Base-by-base conservation (phyloP, 805 yeast species). In the Saturnispora serradocipensis region DNA sequence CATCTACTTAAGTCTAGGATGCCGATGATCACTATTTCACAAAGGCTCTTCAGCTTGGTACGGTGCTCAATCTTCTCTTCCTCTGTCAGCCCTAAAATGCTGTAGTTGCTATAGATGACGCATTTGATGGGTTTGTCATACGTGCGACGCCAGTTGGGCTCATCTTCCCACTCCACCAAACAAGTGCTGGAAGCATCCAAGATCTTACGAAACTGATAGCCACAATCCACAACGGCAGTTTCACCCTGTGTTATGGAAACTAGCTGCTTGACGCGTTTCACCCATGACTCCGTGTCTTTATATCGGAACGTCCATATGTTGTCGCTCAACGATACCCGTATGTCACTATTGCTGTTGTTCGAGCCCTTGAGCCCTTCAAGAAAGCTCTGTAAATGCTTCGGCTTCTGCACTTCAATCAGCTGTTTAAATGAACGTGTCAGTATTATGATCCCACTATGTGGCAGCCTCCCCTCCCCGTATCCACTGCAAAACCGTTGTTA, bases 161-260 rank as follows among this genome's bases (percentile, higher is more conserved):
- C 47, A 15, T 50, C 45, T 27, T 51, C 56, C 44, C 45, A 51
- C 20, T 51, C 56, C 8, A 51, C 20, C 7, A 54, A 45, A 15
- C 32, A 13, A 1, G 51, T 51, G 6, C 22, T n/a, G 2, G 35
- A 28, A 10, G 48, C 34, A 4, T 39, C 28, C 6, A 39, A 8
- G 13, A 48, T 4, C 20, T 32, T 36, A 1, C 25, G 15, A n/a
- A 54, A 48, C 32, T 54, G 57, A 30, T 48, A 52, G 5, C 57
- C 55, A 39, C 55, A 54, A 20, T 54, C 57, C n/a, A 54, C 43
- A 15, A 54, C 32, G 1, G 50, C 27, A 5, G 49, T 16, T 16
- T 48, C 6, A 11, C 22, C 42, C 18, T 5, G 16, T n/a, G 25
- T 5, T 10, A 45, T 9, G 7, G 38, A 30, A 22, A 45, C 34